Conservation (phyloP, 257 asterid species). For the Solanum chaucha region DNA sequence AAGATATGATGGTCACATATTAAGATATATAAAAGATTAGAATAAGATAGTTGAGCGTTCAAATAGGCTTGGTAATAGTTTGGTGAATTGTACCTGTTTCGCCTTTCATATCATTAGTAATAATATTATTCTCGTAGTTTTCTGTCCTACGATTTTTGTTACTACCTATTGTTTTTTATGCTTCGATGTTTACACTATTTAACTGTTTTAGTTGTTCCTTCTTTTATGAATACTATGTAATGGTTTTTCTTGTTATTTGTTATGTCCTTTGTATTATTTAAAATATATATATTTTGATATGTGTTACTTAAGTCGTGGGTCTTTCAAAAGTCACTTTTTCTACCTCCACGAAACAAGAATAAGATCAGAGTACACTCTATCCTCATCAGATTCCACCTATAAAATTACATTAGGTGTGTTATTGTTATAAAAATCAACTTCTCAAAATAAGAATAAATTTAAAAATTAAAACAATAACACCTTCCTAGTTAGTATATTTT, state of each 20-base stretch:
- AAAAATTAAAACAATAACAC: not conserved
- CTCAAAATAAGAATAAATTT: not conserved
- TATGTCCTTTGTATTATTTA: not conserved
- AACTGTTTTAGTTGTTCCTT: not conserved
- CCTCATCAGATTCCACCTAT: fast-evolving
- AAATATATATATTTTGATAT: not conserved
- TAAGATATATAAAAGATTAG: not conserved
- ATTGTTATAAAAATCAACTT: not conserved
- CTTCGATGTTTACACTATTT: not conserved
- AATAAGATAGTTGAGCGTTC: not conserved
- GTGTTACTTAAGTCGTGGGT: not conserved
- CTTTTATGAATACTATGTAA: not conserved
- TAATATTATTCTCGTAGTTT: not conserved
- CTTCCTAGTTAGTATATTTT: not conserved
- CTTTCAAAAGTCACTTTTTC: not conserved
- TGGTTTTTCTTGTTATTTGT: not conserved
- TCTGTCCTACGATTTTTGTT: not conserved
- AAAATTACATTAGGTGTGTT: too few species aligned
- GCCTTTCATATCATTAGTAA: not conserved
- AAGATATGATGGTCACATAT: not conserved
- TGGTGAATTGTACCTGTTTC: not conserved
- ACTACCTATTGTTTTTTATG: not conserved
- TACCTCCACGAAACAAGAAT: not conserved
- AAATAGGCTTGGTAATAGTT: not conserved
- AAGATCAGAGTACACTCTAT: not conserved